A percentile compares a stretch with the other conserved stretches of the same genome.
These are phyloP conservation scores for Erythrophleum ivorense DNA, from an alignment of 331 rosid species.

Conservation along the genomic window DNA sequence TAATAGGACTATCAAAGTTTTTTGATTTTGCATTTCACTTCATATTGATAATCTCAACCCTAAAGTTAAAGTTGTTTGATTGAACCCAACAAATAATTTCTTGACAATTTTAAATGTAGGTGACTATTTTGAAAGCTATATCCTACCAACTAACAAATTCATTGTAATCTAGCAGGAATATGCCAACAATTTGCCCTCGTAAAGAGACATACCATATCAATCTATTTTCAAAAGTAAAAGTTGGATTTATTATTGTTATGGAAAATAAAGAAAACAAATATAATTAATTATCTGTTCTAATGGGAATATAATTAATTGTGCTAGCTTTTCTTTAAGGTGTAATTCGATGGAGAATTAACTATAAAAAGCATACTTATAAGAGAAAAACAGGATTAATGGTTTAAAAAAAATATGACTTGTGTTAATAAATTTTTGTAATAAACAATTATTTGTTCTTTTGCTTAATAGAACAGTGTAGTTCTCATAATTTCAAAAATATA, in stretches of 20 bases:
- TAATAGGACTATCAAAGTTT: neutral
- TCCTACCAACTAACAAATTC: neutral
- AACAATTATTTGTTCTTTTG: no score
- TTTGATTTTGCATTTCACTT: conserved; percentile 4
- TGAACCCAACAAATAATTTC: conserved; percentile 1
- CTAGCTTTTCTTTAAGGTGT: no score
- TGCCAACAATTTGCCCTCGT: neutral
- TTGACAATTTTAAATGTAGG: conserved; percentile 29
- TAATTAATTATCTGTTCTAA: no score
- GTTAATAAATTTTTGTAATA: no score
- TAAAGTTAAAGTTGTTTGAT: neutral
- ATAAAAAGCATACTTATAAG: no score
- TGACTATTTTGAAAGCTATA: conserved; percentile 9
- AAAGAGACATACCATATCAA: neutral
- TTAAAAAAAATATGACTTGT: no score
- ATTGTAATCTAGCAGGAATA: conserved; percentile 18
- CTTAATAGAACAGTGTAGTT: no score
- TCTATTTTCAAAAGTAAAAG: neutral
- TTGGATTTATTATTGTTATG: neutral
- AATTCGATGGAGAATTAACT: no score
- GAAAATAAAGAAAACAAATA: neutral
- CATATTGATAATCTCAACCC: neutral
- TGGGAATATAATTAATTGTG: no score
- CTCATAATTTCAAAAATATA: no score
- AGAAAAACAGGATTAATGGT: no score